Evolutionary conservation across 1,284 basidiomycete genomes (phyloP), one percentile per base, ranked within the genome.

Genomic region (Baeospora myosura): DNA sequence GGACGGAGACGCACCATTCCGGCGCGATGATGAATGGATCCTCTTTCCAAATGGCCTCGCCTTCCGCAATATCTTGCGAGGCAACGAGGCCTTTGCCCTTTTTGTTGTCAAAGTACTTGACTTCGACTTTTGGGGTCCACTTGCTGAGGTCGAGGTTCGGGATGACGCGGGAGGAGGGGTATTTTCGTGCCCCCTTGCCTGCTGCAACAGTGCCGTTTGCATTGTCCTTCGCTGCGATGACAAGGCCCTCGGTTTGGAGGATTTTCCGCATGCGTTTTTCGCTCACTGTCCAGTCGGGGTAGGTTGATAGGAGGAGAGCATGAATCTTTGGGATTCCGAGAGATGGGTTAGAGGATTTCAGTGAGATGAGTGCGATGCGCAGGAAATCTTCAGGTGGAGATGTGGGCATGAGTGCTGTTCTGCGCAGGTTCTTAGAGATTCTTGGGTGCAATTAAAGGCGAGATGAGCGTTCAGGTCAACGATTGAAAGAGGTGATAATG

Each of bases 71-170:
- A 36, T 71, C 65, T 41, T 77, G 72, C 20, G 63, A 75, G 1
- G 88, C 86, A 1, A 93, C 74, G 22, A 94, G 66, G 0, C 91
- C 91, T 54, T 94, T 93, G 6, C 90, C 90, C 55, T 85, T 90
- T 46, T 70, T 64, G 41, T 71, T 67, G 38, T 78, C 70, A 55
- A 90, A 91, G 62, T 81, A 74, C 53, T 71, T 72, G 2, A 86
- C 82, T 41, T 76, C 68, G 8, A 88, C 72, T 54, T 82, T 86
- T 3, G 57, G 58, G 18, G 81, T 78, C 70, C 81, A 82, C 43
- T 69, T 71, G 2, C 58, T 48, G 22, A 83, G 58, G 52, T 88
- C 76, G 4, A 91, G 66, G 16, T 69, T 68, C n/a, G 76, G 59
- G 49, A 88, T 79, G 25, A 88, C 51, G n/a, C 69, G 67, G 1